Percentiles rank a stretch among this genome's conserved stretches.
These are phyloP conservation scores for Beta macrorhiza DNA, from an alignment of 179 eudicot species.

Conservation along the genomic window DNA sequence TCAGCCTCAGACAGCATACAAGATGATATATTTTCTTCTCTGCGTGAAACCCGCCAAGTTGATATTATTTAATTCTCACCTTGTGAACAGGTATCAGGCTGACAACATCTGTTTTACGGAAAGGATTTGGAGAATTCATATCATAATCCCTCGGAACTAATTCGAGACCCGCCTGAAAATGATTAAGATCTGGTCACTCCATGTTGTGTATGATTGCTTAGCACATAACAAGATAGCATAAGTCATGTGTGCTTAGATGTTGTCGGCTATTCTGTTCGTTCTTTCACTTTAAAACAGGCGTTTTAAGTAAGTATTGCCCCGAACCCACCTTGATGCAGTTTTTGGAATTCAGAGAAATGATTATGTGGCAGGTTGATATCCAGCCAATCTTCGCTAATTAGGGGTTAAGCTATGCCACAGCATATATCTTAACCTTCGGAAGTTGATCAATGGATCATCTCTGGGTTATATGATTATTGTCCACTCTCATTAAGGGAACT, in stretches of 20 bases:
- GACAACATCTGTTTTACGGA: conserved; percentile 68
- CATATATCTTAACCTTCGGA: neutral
- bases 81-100: conserved; percentile 94
- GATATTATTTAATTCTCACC: conserved; percentile 46
- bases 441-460: neutral
- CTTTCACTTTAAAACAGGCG: neutral
- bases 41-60: neutral
- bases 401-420: too few species aligned
- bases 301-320: neutral
- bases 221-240: neutral
- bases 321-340: neutral
- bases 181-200: conserved; percentile 7
- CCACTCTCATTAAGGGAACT: neutral
- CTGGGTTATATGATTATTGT: neutral
- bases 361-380: neutral
- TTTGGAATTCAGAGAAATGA: neutral
- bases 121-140: conserved; percentile 86
- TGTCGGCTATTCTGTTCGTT: neutral
- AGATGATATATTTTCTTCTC: neutral
- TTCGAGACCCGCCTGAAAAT: conserved; percentile 89
- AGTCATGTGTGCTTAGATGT: neutral
- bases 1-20: conserved; percentile 3
- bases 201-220: neutral
- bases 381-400: neutral
- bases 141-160: conserved; percentile 93